Base-by-base conservation (phyloP, 176 grass and related monocot species). In the Musa beccarii region DNA sequence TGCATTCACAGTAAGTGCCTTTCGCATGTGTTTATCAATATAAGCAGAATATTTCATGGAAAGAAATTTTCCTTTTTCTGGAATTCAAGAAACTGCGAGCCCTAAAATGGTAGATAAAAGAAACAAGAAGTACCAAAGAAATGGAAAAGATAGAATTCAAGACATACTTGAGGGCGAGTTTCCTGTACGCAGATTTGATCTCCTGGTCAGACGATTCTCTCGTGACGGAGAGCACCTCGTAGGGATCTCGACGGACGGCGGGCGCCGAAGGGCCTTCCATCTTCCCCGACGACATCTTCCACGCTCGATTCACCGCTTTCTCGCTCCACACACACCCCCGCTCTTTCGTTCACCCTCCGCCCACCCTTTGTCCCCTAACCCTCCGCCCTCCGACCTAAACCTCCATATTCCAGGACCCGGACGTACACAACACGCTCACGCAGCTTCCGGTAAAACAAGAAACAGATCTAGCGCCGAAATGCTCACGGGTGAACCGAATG, bases 101-200 rank as follows among this genome's bases (percentile, higher is more conserved):
- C 67, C 14, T 51, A 7, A 20, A 70, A 51, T 8, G n/a, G 8
- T n/a, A 61, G n/a, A n/a, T 43, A n/a, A 10, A 19, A n/a, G 11
- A 19, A 70, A 51, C 4, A 51, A 15, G 15, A 70, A 50, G 29
- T 43, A 19, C 20, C 57, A 50, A n/a, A 70, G 34, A 4, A 7
- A 68, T 68, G 65, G 34, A 5, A 68, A 28, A 68, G 65, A 13
- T 2, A 68, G 24, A 34, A 16, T 14, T 16, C 2, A 68, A 21
- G 15, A 15, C 75, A 25, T 25, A 98, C 95, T 98, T 98, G 68
- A 98, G 95, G 5, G 95, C 95, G 75, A 98, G 95, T 82, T 93
- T 98, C 77, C 95, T 85, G 76, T 98, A 98, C 14, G 95, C 84
- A 56, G 95, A 93, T 73, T 98, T 98, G 86, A 98, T 98, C 66